Evolutionary conservation across 2,329 filamentous ascomycete genomes (phyloP).

Genomic region (Pyrenophora graminea): DNA sequence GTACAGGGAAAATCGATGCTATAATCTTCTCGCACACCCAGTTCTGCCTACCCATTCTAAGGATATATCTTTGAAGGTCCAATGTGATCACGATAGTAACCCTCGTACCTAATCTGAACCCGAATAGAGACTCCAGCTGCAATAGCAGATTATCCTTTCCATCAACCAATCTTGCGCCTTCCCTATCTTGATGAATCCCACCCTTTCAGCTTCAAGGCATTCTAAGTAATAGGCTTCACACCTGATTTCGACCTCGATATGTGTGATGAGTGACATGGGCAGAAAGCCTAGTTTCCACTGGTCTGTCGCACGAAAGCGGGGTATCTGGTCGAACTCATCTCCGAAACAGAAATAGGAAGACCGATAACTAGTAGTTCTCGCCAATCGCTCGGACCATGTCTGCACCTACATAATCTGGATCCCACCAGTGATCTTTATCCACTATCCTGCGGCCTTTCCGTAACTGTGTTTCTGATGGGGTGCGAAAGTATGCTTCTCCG

Average conservation of each 20-base stretch:
- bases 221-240: no score
- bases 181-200: no score
- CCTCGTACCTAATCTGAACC: not conserved
- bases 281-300: not conserved
- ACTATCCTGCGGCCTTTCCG: no score
- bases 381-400: constrained; percentile 2
- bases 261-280: not conserved
- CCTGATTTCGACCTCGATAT: not conserved
- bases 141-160: no score
- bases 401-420: constrained; percentile 2
- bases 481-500: no score
- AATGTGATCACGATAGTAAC: not conserved
- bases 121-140: constrained; percentile 1
- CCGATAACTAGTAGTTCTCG: constrained; percentile 11
- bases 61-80: no score
- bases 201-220: no score
- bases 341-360: constrained; percentile 5
- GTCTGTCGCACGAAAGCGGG: not conserved
- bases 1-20: not conserved
- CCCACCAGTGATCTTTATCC: not conserved
- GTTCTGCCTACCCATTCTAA: no score
- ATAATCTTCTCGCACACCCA: not conserved
- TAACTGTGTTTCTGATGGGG: no score
- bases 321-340: no score
- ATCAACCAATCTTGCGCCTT: no score